Base-by-base conservation (phyloP, 352 stramenopile species). In the Blastocystis hominis region DNA sequence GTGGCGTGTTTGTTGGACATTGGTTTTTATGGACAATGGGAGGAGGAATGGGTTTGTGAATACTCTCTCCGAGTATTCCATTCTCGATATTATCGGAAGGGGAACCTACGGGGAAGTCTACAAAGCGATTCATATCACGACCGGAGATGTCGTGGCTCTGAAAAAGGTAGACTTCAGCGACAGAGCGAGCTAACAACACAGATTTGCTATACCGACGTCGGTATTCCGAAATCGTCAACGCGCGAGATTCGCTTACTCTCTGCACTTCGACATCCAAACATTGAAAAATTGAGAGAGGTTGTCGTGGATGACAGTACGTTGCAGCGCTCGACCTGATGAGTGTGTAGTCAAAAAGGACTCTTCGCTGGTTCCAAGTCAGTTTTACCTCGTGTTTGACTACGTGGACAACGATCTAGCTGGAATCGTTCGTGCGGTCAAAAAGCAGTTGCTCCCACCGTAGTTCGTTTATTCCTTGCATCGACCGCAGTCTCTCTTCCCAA, bases 381-480 rank as follows among this genome's bases (percentile, higher is more conserved):
- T 78, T 44, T 78, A 78, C 59, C 38, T 78, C 10, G 68, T 78
- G n/a, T 78, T 78, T 61, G 68, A 78, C 24, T 78, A 55, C 59
- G 44, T 78, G 10, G 68, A 78, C n/a, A 78, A 78, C 47, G 68
- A 78, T 36, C 42, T 78, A 30, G 68, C 68, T 38, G 68, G 68
- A 62, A 56, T 78, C 1, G 38, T 78, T 3, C 15, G 68, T 20
- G 68, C 30, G 7, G 47, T 78, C 42, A 78, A 78, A 15, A 56
- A 78, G 47, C 13, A 50, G 34, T 30, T 78, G 10, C 68, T 78
- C 42, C 68, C 68, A 20, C 68, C 44, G 68, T 78, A 15, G 42
- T 56, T 47, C n/a, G 10, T 68, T 30, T 78, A n/a, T 56, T 44
- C 1, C 13, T 56, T 56, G 30, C 40, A 13, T 78, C 4, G n/a